Conservation (phyloP, 768 basidiomycete species). For the Tephrocybe rancida region DNA sequence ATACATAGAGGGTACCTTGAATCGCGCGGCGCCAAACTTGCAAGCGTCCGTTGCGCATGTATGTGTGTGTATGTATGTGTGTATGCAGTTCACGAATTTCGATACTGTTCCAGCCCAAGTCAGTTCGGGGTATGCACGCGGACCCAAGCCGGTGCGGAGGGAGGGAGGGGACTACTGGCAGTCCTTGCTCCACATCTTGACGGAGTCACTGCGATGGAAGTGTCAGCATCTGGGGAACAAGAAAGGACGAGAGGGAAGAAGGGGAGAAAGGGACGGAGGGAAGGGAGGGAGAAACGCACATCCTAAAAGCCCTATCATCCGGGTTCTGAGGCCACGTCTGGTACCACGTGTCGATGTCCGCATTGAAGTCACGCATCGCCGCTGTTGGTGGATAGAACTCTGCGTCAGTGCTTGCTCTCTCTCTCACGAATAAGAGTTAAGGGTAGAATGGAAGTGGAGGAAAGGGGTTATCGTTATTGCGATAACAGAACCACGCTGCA, state of each 20-base stretch:
- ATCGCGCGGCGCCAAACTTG: too few species aligned
- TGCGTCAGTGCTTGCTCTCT: too few species aligned
- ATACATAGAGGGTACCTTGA: too few species aligned
- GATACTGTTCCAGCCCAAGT: too few species aligned
- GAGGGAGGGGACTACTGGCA: slow-evolving; percentile 19
- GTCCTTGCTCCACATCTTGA: slow-evolving; percentile 27
- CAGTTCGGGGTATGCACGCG: neutral
- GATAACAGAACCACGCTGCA: too few species aligned
- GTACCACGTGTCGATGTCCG: slow-evolving; percentile 62
- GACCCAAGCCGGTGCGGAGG: too few species aligned
- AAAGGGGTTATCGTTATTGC: too few species aligned
- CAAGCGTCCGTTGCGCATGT: too few species aligned
- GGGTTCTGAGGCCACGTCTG: slow-evolving; percentile 66
- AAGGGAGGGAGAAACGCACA: slow-evolving; percentile 46
- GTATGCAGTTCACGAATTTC: too few species aligned
- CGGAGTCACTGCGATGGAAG: slow-evolving; percentile 18
- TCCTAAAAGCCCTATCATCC: slow-evolving; percentile 65
- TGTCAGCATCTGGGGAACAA: slow-evolving; percentile 9
- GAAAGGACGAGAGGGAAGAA: slow-evolving; percentile 12
- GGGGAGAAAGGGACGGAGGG: neutral
- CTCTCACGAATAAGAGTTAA: too few species aligned
- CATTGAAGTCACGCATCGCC: slow-evolving; percentile 76
- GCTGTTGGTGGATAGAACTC: slow-evolving; percentile 26
- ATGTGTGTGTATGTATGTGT: too few species aligned
- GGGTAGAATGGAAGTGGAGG: neutral